A percentile compares a stretch with the other conserved stretches of the same genome.
Conservation (phyloP, 2,329 filamentous ascomycete genomes). For the Trichophyton benhamiae region DNA sequence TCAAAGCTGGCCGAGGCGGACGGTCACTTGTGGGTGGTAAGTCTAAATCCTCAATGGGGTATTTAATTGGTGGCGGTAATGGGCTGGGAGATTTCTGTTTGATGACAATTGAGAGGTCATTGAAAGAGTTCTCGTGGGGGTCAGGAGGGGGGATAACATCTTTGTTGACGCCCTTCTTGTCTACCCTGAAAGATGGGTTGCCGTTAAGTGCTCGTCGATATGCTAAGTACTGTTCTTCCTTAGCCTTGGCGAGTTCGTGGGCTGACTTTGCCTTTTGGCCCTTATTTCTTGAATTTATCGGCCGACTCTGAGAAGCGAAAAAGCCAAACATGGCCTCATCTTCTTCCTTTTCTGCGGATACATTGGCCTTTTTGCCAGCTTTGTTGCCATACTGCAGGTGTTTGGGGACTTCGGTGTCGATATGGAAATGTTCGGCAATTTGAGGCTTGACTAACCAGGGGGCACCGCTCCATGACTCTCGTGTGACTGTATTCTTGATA, state of each 20-base stretch:
- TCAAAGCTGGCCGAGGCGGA: slow-evolving; percentile 56
- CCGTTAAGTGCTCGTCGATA: slow-evolving; percentile 36
- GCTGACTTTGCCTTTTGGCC: slow-evolving; percentile 49
- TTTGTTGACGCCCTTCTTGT: slow-evolving; percentile 11
- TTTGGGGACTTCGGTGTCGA: slow-evolving; percentile 73
- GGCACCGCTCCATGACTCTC: slow-evolving; percentile 89
- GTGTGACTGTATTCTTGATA: slow-evolving; percentile 83
- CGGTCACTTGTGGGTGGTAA: slow-evolving; percentile 53
- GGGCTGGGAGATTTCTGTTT: slow-evolving; percentile 21
- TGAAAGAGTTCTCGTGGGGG: not conserved
- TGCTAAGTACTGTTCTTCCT: slow-evolving; percentile 38
- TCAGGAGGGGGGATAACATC: not conserved
- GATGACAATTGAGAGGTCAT: slow-evolving; percentile 8
- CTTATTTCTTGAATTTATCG: slow-evolving; percentile 64
- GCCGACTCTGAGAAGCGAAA: slow-evolving; percentile 38
- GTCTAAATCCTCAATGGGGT: slow-evolving; percentile 89
- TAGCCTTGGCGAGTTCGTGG: slow-evolving; percentile 36
- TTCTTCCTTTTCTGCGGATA: slow-evolving; percentile 49
- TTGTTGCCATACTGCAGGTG: slow-evolving; percentile 73
- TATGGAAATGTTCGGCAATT: slow-evolving; percentile 70
- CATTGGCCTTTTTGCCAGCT: slow-evolving; percentile 62
- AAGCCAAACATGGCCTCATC: slow-evolving; percentile 41
- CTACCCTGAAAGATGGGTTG: slow-evolving; percentile 29
- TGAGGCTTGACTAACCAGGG: slow-evolving; percentile 89
- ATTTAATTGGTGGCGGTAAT: slow-evolving; percentile 63